Conservation (phyloP, 257 asterid genomes). For the Nicotiana obtusifolia region DNA sequence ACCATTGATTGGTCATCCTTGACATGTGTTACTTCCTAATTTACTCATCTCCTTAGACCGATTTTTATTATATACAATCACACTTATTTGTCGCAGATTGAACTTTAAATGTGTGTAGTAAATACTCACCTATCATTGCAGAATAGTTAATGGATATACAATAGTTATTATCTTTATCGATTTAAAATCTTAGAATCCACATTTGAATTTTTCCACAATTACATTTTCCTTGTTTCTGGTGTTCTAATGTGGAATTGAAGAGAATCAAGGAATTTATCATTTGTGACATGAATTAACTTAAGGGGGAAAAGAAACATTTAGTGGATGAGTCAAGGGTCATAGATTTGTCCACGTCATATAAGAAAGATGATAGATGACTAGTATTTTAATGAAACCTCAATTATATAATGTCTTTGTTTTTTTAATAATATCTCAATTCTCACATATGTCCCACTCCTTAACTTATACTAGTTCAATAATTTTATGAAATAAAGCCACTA, state of each 20-base stretch:
- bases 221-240: background rate
- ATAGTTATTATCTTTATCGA: background rate
- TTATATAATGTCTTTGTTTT: background rate
- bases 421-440: background rate
- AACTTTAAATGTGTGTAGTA: background rate
- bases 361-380: constrained; percentile 12
- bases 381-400: constrained; percentile 6
- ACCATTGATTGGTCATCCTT: no score
- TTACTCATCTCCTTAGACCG: no score
- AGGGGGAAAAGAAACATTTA: background rate
- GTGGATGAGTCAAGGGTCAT: constrained; percentile 30
- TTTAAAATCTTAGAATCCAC: background rate
- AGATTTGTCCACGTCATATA: constrained; percentile 19
- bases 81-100: no score
- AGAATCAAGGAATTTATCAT: background rate
- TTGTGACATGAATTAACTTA: background rate
- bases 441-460: background rate
- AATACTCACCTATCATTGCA: background rate
- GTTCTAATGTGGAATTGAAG: background rate
- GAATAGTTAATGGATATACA: background rate
- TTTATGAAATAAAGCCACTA: constrained; percentile 4
- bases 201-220: background rate
- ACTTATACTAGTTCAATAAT: constrained; percentile 1
- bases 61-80: no score
- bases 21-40: no score